phyloP scores from a whole-genome alignment of 176 grass and related monocot genomes.

The Ananas comosus region DNA sequence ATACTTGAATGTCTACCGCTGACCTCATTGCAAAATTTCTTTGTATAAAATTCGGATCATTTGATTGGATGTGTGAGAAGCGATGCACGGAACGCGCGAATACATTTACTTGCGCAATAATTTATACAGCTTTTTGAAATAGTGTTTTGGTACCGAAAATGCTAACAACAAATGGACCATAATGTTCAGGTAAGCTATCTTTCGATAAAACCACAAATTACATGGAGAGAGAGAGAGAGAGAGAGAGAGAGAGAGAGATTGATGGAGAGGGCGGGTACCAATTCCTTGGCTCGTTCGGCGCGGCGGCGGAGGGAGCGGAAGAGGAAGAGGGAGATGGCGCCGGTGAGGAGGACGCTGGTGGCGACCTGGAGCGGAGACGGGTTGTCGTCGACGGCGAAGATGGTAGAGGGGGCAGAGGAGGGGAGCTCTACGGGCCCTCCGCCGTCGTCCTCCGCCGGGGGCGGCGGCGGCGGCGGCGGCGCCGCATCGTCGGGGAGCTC shows the following conservation, averaged over 20 bases:
- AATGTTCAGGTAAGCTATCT: no score
- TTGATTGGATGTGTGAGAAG: no score
- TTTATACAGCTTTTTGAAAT: no score
- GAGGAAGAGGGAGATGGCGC: constrained; percentile 76
- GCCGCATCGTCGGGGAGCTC: constrained; percentile 13
- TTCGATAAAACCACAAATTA: neutral
- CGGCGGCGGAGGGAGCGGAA: constrained; percentile 88
- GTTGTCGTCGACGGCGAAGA: constrained; percentile 61
- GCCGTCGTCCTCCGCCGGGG: constrained; percentile 3
- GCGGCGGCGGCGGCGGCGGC: constrained; percentile 7
- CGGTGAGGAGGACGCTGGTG: constrained; percentile 78
- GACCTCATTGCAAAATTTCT: no score
- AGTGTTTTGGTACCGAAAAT: no score
- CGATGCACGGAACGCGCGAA: no score
- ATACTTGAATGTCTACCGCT: no score
- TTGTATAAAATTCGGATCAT: no score
- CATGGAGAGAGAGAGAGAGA: neutral
- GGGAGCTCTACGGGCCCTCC: constrained; percentile 51
- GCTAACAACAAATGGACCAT: no score
- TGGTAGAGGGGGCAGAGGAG: constrained; percentile 2
- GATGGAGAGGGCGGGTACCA: constrained; percentile 25
- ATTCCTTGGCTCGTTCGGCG: constrained; percentile 73
- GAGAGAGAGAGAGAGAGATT: neutral
- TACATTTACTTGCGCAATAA: no score
- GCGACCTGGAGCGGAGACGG: constrained; percentile 61